Base-by-base conservation (phyloP, 2,329 filamentous ascomycete species). In the Pseudogymnoascus sp. region DNA sequence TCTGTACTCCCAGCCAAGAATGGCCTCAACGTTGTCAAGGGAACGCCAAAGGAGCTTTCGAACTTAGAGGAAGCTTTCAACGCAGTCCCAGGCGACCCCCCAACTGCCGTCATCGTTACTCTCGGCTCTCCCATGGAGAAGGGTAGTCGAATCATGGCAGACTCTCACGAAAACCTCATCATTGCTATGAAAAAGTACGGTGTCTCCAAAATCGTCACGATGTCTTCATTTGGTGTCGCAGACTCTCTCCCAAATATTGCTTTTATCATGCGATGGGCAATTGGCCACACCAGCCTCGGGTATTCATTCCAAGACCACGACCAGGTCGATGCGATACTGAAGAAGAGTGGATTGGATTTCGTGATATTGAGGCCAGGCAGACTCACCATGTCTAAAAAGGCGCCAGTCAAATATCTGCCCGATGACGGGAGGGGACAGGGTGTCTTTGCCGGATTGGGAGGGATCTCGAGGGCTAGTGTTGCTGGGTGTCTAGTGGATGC, bases 171-270 rank as follows among this genome's bases (percentile, higher is more conserved):
- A 30, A 75, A 77, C 59, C 64, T 75, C 9, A 65, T 76, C 15
- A 62, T 70, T 0, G 70, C 68, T 9, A 77, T 77, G 73, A 62
- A 60, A 57, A 62, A 37, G 7, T 69, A 74, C 58, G 68, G 71
- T 33, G 71, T 72, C 58, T 66, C 68, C 2, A 81, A 79, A 62
- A 67, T 81, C 6, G 73, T 82, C 33, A 71, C 80, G 61, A 75
- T 83, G 71, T 79, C 78, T 18, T 75, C 78, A 2, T 77, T 79
- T 64, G 81, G 81, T 15, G 74, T 76, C 6, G 78, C 75, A 1
- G 68, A 71, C 38, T 82, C 80, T 5, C 77, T 73, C 70, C 33
- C 62, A 0, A 75, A 76, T 61, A 69, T 81, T 64, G 69, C 73
- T 36, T 75, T 73, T 41, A 66, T 76, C 2, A 65, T 82, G 63